These are phyloP conservation scores for Mortierella sp. DNA, from an alignment of 371 early-diverging fungal genomes.

Conservation along the genomic window DNA sequence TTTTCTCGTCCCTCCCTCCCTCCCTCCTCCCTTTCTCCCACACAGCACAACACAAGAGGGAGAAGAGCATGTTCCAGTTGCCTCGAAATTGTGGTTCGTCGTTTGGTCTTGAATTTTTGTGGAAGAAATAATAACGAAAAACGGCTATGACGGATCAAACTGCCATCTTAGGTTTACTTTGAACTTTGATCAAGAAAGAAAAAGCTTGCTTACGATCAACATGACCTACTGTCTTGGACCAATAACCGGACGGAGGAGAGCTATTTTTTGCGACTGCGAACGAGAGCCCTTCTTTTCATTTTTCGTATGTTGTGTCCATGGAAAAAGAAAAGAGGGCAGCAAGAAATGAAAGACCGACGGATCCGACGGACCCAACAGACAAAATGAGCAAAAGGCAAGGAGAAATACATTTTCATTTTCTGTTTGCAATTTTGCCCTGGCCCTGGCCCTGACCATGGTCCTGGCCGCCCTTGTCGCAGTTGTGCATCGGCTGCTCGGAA, in stretches of 20 bases:
- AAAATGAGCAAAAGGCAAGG: no score
- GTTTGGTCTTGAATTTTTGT: no score
- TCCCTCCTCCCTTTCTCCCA: no score
- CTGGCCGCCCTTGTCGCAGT: background rate
- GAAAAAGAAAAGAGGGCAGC: background rate
- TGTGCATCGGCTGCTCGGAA: background rate
- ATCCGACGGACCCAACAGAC: background rate
- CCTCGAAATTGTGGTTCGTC: no score
- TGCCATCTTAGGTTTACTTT: background rate
- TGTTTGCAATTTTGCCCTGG: background rate
- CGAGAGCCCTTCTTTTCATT: background rate
- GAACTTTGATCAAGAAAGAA: constrained; percentile 3
- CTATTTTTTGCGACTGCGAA: background rate
- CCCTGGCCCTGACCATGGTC: constrained; percentile 5
- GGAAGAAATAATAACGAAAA: no score
- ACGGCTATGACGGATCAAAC: no score
- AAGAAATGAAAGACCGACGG: constrained; percentile 2
- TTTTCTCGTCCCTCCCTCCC: no score
- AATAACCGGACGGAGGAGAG: background rate
- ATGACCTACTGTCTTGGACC: background rate
- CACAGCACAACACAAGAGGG: no score
- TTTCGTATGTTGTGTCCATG: background rate
- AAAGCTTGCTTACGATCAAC: background rate
- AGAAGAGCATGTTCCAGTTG: no score
- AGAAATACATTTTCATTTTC: no score